Evolutionary conservation across 176 grass and related monocot genomes (phyloP), one percentile per base, ranked within the genome.

Genomic region (Oryza officinalis): DNA sequence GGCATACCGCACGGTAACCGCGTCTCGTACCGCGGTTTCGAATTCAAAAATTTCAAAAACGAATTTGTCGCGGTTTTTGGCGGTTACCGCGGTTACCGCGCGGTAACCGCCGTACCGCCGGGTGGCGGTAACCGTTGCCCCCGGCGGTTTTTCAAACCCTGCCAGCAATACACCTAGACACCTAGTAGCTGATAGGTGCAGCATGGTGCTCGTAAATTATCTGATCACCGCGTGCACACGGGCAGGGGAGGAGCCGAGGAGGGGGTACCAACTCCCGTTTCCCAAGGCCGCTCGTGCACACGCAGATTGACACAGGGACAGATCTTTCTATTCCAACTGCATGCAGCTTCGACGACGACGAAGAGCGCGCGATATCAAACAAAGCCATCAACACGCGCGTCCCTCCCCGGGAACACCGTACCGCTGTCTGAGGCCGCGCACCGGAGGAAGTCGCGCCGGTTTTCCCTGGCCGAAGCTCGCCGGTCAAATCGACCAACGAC

Each of bases 401-500:
- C 17, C 67, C 23, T 28, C 66, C 27, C 26, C 77, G 44, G 69
- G 70, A 69, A 68, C 77, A 67, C 46, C 23, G 75, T 44, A 27
- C 64, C 81, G 81, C 63, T 27, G 44, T 54, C 72, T 47, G 65
- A 60, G 84, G 45, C 26, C 78, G 43, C 37, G 78, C 85, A 81
- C 78, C 44, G 47, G 76, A 88, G 76, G 46, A 27, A 80, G 4
- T 80, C 37, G 63, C 77, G 82, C 76, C 87, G 76, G 87, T 37
- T 89, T 89, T 85, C 76, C 77, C 70, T 89, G 87, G 63, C 76
- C 87, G 46, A 88, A 74, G 87, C 80, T 27, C 80, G 80, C 73
- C 74, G 86, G 75, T 88, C 81, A 88, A 88, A 88, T 45, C 18
- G 13, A 1, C 40, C 46, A 40, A 74, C 63, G 70, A 43, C 66